Evolutionary conservation across 2,329 filamentous ascomycete species (phyloP).

Genomic region (Beauveria rudraprayagi): DNA sequence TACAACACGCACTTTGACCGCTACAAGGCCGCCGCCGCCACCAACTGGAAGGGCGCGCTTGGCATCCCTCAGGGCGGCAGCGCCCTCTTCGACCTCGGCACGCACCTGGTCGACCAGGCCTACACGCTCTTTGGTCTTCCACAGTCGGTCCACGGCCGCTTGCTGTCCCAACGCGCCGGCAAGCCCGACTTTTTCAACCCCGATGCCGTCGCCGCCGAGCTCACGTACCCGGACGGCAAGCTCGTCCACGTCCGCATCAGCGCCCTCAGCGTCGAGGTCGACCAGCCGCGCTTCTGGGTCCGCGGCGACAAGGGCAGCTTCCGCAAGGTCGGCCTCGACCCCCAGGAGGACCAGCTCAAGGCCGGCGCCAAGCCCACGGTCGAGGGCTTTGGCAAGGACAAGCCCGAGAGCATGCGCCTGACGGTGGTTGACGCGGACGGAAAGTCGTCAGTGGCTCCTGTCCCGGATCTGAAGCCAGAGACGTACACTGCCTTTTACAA

Average conservation of each 20-base stretch:
- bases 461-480: conserved; percentile 52
- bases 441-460: conserved; percentile 39
- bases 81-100: conserved; percentile 65
- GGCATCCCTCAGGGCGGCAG: conserved; percentile 55
- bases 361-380: conserved; percentile 54
- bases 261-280: conserved; percentile 58
- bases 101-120: conserved; percentile 69
- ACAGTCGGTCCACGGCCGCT: conserved; percentile 55
- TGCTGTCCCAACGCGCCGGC: conserved; percentile 54
- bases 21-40: conserved; percentile 51
- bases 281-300: conserved; percentile 70
- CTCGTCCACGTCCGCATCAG: conserved; percentile 63
- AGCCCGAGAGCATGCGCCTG: conserved; percentile 50
- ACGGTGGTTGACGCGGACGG: conserved; percentile 46
- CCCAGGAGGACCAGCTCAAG: conserved; percentile 68
- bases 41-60: conserved; percentile 59
- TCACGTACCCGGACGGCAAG: conserved; percentile 57
- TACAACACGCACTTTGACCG: conserved; percentile 77
- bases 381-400: conserved; percentile 57
- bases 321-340: conserved; percentile 62
- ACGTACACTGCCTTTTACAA: conserved; percentile 65
- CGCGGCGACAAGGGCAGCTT: conserved; percentile 67
- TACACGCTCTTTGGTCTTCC: conserved; percentile 65
- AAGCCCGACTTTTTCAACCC: conserved; percentile 39
- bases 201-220: conserved; percentile 53